phyloP scores from a whole-genome alignment of 2,329 filamentous ascomycete species.

The Colletotrichum tropicicola region DNA sequence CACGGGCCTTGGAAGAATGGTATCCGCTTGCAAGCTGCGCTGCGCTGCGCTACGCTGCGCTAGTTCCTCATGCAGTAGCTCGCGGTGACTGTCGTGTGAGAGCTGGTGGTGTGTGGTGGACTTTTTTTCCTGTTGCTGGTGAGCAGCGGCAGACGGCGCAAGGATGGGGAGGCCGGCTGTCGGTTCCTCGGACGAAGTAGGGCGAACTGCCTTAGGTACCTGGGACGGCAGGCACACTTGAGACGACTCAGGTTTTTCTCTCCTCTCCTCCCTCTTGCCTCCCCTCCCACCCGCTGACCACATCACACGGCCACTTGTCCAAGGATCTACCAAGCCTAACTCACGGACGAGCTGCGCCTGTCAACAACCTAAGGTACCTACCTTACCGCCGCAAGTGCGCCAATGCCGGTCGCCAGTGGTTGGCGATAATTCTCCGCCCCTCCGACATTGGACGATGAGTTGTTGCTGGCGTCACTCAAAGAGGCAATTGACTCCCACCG shows the following conservation, averaged over 20 bases:
- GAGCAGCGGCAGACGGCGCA: not conserved
- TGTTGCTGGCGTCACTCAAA: slow-evolving; percentile 4
- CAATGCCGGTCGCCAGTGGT: slow-evolving; percentile 1
- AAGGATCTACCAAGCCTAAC: slow-evolving; percentile 5
- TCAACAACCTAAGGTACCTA: slow-evolving; percentile 3
- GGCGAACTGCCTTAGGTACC: not conserved
- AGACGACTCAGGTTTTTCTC: too few relatives aligned
- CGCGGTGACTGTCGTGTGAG: slow-evolving; percentile 12
- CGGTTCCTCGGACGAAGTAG: slow-evolving; percentile 24
- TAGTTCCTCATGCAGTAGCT: slow-evolving; percentile 27
- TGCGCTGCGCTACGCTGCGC: not conserved
- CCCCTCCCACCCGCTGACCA: slow-evolving; percentile 12
- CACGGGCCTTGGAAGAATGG: slow-evolving; percentile 12
- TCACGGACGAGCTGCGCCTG: slow-evolving; percentile 5
- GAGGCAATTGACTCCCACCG: not conserved
- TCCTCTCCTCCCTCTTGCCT: not conserved
- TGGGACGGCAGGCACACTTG: not conserved
- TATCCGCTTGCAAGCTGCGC: slow-evolving; percentile 19
- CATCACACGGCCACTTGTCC: slow-evolving; percentile 17
- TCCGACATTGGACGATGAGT: slow-evolving; percentile 18
- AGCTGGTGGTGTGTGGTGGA: slow-evolving; percentile 14
- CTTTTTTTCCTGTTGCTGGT: not conserved
- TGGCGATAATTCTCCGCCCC: not conserved
- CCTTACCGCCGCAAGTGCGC: not conserved
- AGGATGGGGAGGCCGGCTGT: slow-evolving; percentile 11